Evolutionary conservation across 768 basidiomycete species (phyloP), one percentile per base, ranked within the genome.

Genomic region (Brasilioporus rufonigricans): DNA sequence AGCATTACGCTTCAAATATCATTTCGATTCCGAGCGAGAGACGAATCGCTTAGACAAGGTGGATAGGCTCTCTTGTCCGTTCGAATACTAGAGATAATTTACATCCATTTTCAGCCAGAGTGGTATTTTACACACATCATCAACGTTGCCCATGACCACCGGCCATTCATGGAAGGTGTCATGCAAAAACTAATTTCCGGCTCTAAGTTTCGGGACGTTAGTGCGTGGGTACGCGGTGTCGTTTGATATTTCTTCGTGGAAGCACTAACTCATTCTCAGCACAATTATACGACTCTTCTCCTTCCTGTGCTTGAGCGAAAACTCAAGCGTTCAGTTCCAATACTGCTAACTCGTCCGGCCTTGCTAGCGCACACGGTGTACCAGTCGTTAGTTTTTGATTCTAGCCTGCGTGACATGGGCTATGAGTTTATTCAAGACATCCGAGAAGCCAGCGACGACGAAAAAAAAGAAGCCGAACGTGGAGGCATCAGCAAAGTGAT

Each of bases 41-140:
- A 99, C 97, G 1, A 99, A 98, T 70, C 80, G 91, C 48, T 70
- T 93, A 11, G 96, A 98, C 74, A 98, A 98, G 83, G 94, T 90
- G 48, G 50, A 52, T 40, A 40, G 38, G 10, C 14, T 31, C 8
- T 38, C 19, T 40, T 26, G n/a, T 48, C 16, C 14, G 16, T 32
- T 18, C 21, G 40, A 47, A 36, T 24, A 8, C 7, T 38, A 5
- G 50, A 32, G 29, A 48, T 32, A 8, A 44, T 21, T 53, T n/a
- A 48, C 16, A 23, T 16, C 23, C 38, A 26, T 59, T 50, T 45
- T 23, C 64, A 96, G 93, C 96, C 97, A 1, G 97, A 98, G 70
- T 98, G 95, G 92, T 98, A 92, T 64, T 91, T 98, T 67, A 87
- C 93, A 3, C 91, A 98, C 68, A 76, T 98, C 23, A 78, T 91